Base-by-base conservation (phyloP, 2,329 filamentous ascomycete species). In the Teratosphaeria epicoccoides region DNA sequence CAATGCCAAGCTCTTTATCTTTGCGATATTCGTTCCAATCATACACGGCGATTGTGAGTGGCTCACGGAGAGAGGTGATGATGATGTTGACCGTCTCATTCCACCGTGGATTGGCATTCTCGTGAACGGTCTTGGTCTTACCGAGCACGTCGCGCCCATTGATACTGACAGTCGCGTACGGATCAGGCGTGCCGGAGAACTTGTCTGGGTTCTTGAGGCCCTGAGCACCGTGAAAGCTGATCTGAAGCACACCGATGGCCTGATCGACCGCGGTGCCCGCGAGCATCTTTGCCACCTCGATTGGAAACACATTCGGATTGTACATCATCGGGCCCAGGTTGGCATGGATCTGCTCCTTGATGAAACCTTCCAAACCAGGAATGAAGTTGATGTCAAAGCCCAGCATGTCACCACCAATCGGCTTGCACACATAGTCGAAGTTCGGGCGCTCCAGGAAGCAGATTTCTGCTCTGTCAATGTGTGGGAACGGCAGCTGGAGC, bases 351-450 rank as follows among this genome's bases (percentile, higher is more conserved):
- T 95, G 88, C 62, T 98, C 93, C 66, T 87, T 83, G 62, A 98
- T 98, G 70, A 98, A 98, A 52, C 70, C 80, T 69, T 97, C 90
- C 23, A 98, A 78, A 60, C 91, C 91, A 17, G 93, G 93, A 60
- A 98, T 94, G 71, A 98, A 96, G 73, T 96, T 97, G 77, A 98
- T 97, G 65, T 98, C 93, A 67, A 98, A 96, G 37, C 93, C 93
- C 58, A 98, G 88, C 2, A 80, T 90, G 55, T 98, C 93, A 55
- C 94, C 94, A 61, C 93, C 93, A 12, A 98, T 80, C 2, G 93
- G 93, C 70, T 98, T 98, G 78, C 93, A 96, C 52, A 95, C 90
- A 66, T 97, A 98, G 71, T 98, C 93, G 58, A 98, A 90, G 1
- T 80, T 83, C 10, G 93, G 93, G 26, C 83, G 82, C 59, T 89